A percentile compares a stretch with the other conserved stretches of the same genome.
phyloP scores from a whole-genome alignment of 306 rosid species.

The Cajanus cajan region DNA sequence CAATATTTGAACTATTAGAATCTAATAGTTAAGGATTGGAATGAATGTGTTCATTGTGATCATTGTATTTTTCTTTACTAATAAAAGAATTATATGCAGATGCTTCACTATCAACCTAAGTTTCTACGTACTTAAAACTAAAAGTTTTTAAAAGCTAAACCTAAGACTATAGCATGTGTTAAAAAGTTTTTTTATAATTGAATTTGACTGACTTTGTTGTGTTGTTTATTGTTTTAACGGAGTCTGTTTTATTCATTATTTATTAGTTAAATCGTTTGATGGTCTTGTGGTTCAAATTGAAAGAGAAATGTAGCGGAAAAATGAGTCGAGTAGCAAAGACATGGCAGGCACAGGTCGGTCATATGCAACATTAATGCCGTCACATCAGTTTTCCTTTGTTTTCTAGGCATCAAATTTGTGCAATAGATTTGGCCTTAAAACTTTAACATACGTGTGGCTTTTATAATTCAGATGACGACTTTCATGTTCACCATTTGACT shows the following conservation, averaged over 20 bases:
- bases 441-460: constrained; percentile 24
- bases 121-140: too few species aligned
- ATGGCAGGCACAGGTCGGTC: constrained; percentile 21
- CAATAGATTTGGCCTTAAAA: constrained; percentile 26
- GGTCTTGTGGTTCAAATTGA: background rate
- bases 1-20: too few species aligned
- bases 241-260: too few species aligned
- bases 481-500: constrained; percentile 6
- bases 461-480: constrained; percentile 20
- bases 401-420: constrained; percentile 29
- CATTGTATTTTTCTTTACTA: too few species aligned
- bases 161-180: background rate
- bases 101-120: too few species aligned
- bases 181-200: background rate
- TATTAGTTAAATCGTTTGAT: too few species aligned
- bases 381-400: constrained; percentile 37
- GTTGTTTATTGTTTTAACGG: background rate
- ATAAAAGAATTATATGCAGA: too few species aligned
- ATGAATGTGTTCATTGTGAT: too few species aligned
- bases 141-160: background rate
- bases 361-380: constrained; percentile 33
- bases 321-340: background rate
- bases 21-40: too few species aligned
- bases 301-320: background rate
- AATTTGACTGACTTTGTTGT: background rate